Evolutionary conservation across 805 yeast genomes (phyloP).

Genomic region (Monosporozyma siamensis): DNA sequence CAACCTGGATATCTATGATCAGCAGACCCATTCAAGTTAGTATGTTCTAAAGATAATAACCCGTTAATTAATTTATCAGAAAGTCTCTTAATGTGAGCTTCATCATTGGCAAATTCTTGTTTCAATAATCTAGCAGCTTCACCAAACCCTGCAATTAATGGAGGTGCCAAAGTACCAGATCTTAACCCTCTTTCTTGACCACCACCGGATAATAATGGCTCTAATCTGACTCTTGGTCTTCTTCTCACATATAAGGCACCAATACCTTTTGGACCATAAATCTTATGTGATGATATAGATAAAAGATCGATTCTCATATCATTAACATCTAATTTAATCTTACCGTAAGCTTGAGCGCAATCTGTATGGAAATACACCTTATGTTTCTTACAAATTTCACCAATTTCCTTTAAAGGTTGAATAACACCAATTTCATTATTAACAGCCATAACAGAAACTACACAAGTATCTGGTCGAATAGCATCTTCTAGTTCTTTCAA

Average conservation of each 20-base stretch:
- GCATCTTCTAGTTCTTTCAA: slow-evolving; percentile 70
- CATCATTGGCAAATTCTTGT: slow-evolving; percentile 66
- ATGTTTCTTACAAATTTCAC: slow-evolving; percentile 70
- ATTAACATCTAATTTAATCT: slow-evolving; percentile 86
- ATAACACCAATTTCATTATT: slow-evolving; percentile 97
- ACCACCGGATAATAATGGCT: slow-evolving; percentile 93
- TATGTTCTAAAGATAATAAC: slow-evolving; percentile 73
- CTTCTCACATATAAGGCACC: slow-evolving; percentile 95
- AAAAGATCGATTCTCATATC: slow-evolving; percentile 84
- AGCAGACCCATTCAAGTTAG: slow-evolving; percentile 80
- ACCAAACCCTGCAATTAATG: slow-evolving; percentile 90
- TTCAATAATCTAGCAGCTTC: slow-evolving; percentile 87
- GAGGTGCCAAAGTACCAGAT: slow-evolving; percentile 96
- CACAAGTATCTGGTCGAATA: slow-evolving; percentile 81
- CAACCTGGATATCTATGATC: slow-evolving; percentile 79
- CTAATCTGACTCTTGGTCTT: slow-evolving; percentile 95
- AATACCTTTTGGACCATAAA: slow-evolving; percentile 96
- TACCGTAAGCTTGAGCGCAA: slow-evolving; percentile 96
- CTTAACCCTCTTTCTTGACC: slow-evolving; percentile 98
- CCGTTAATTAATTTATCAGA: slow-evolving; percentile 67
- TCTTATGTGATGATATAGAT: slow-evolving; percentile 92
- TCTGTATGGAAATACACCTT: slow-evolving; percentile 97
- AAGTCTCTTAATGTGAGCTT: slow-evolving; percentile 55
- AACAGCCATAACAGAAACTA: slow-evolving; percentile 93
- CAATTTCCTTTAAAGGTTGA: slow-evolving; percentile 93